phyloP scores from a whole-genome alignment of 805 yeast genomes.

The Saturnispora zaruensis region DNA sequence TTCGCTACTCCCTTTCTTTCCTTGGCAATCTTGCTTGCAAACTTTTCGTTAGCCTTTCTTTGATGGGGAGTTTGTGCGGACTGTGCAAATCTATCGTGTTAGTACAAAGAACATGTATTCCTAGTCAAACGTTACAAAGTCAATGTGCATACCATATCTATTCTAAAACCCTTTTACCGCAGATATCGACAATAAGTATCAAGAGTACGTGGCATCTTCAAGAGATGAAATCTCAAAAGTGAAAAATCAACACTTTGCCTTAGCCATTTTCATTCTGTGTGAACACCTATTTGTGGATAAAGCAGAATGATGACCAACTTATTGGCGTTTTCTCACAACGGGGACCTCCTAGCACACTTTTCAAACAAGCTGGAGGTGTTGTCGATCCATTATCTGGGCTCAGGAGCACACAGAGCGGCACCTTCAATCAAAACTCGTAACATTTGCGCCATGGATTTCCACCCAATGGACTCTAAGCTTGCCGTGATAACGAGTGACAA shows the following conservation, averaged over 20 bases:
- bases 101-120: not conserved
- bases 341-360: constrained; percentile 6
- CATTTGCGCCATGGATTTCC: constrained; percentile 3
- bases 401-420: not conserved
- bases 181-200: not conserved
- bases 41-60: constrained; percentile 79
- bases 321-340: not conserved
- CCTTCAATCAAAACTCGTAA: not conserved
- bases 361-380: constrained; percentile 2
- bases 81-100: constrained; percentile 23
- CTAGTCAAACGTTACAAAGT: not conserved
- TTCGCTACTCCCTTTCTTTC: constrained; percentile 15
- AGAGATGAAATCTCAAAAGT: not conserved
- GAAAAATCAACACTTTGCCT: not conserved
- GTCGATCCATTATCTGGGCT: constrained; percentile 1
- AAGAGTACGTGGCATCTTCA: constrained; percentile 5
- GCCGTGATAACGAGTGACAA: not conserved
- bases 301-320: constrained; percentile 2
- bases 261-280: not conserved
- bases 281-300: not conserved
- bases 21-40: constrained; percentile 61
- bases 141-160: not conserved
- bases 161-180: too few species aligned
- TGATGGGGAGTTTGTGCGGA: constrained; percentile 81
- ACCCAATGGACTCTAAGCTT: not conserved